A percentile compares a stretch with the other conserved stretches of the same genome.
Evolutionary conservation across 2,329 filamentous ascomycete genomes (phyloP).

Genomic region (Aspergillus sp.): DNA sequence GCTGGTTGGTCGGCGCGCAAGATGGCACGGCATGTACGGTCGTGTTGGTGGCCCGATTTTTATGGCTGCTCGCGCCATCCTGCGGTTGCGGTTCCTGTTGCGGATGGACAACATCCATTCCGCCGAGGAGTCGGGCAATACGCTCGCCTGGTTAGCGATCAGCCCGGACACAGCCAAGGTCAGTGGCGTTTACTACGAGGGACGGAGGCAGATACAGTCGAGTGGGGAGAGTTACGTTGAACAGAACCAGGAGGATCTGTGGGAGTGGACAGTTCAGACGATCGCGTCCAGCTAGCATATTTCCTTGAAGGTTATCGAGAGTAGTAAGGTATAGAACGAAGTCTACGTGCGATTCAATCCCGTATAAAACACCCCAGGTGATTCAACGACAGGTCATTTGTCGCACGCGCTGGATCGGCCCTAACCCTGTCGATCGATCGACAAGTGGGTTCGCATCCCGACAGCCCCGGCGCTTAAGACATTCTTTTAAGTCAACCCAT

Average conservation of each 20-base stretch:
- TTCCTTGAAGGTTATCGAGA: no score
- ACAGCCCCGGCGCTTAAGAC: no score
- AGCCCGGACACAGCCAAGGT: constrained; percentile 29
- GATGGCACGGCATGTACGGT: constrained; percentile 25
- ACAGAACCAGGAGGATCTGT: constrained; percentile 51
- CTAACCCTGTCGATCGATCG: no score
- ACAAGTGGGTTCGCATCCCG: no score
- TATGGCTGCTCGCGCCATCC: constrained; percentile 1
- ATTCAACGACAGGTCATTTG: no score
- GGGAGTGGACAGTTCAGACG: constrained; percentile 46
- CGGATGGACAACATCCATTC: constrained; percentile 1
- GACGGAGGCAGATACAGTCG: constrained; percentile 36
- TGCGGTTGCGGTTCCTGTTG: constrained; percentile 1
- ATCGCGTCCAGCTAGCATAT: not conserved
- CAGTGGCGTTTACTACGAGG: constrained; percentile 49
- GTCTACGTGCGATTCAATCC: no score
- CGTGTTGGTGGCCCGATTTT: constrained; percentile 1
- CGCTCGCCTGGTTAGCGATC: constrained; percentile 33
- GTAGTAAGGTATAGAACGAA: no score
- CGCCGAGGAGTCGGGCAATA: constrained; percentile 1
- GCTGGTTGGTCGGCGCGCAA: constrained; percentile 29
- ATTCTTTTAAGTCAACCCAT: no score
- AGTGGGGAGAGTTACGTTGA: constrained; percentile 46
- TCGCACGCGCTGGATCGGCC: no score
- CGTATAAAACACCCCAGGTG: no score